Base-by-base conservation (phyloP, 371 early-diverging fungal genomes). In the Blakeslea trispora region DNA sequence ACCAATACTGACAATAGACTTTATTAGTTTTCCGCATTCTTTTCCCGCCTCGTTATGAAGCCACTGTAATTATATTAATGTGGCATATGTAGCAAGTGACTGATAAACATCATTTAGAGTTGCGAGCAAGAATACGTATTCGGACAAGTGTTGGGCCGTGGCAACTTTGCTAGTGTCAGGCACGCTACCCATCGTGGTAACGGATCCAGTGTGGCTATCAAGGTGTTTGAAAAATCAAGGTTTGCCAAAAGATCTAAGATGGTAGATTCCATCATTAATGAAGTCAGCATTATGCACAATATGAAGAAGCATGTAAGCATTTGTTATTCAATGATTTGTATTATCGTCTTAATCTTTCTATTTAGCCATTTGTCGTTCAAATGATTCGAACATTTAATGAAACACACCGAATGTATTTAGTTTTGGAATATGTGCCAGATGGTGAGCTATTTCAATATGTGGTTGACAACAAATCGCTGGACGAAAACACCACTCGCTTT, bases 401-500 rank as follows among this genome's bases (percentile, higher is more conserved):
- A 19, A 22, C 22, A 22, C 28, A 35, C 7, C 45, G 32, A 8
- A 61, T 61, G 37, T 57, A 45, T 40, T 34, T 61, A 10, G 52
- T 66, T 7, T 44, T 61, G 24, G 61, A 66, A 52, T 61, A 54
- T 44, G 82, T 83, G 0, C 61, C 59, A 31, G 95, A 89, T 50
- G 97, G 97, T 22, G 98, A 98, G 66, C 69, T 98, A n/a, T 98
- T 97, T 67, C 93, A 95, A 40, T 86, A 88, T 32, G 91, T 97
- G 43, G 87, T 90, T 7, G 72, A 78, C 22, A 82, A 85, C 23
- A 85, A 86, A 40, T 72, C 72, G 21, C 84, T 94, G 52, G 72
- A 85, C 11, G 97, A 96, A 70, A 55, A 65, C 14, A 91, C 94
- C 45, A 81, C 94, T 1, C 85, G 96, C 0, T 82, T 85, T 39